Conservation (phyloP, 2,329 filamentous ascomycete species). For the Scedosporium aurantiacum region DNA sequence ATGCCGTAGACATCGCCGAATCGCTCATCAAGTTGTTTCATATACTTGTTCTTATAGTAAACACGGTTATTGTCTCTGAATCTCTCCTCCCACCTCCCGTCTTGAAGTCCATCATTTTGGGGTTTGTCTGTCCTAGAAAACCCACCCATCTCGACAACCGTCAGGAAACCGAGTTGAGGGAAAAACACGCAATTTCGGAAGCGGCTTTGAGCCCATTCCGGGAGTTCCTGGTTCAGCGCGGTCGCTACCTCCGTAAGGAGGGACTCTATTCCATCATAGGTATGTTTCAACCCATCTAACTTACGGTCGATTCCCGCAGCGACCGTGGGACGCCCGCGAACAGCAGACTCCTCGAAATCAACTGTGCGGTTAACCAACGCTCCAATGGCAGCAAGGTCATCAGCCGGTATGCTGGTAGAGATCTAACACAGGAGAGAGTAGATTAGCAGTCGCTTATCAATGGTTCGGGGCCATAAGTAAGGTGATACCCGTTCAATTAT, state of each 20-base stretch:
- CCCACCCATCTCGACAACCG: constrained; percentile 49
- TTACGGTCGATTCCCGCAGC: constrained; percentile 58
- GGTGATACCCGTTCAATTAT: too few species aligned
- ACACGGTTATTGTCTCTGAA: constrained; percentile 61
- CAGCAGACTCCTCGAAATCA: constrained; percentile 68
- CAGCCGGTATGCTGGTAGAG: neutral
- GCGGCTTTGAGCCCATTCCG: constrained; percentile 42
- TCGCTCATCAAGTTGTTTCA: constrained; percentile 68
- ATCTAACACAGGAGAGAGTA: constrained; percentile 3
- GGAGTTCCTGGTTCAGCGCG: constrained; percentile 51
- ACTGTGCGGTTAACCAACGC: constrained; percentile 61
- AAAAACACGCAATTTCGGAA: constrained; percentile 75
- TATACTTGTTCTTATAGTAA: constrained; percentile 80
- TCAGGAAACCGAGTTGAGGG: constrained; percentile 83
- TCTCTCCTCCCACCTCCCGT: constrained; percentile 63
- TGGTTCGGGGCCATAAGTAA: too few species aligned
- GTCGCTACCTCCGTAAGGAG: constrained; percentile 59
- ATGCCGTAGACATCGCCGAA: constrained; percentile 77
- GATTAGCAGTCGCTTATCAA: too few species aligned
- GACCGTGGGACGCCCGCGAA: constrained; percentile 62
- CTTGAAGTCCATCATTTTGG: constrained; percentile 33
- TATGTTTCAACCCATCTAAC: constrained; percentile 67
- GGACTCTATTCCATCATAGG: constrained; percentile 65
- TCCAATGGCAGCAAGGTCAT: constrained; percentile 53
- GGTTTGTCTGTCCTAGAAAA: constrained; percentile 49